These are phyloP conservation scores for Globisporangium polare DNA, from an alignment of 352 stramenopile species.

Conservation along the genomic window DNA sequence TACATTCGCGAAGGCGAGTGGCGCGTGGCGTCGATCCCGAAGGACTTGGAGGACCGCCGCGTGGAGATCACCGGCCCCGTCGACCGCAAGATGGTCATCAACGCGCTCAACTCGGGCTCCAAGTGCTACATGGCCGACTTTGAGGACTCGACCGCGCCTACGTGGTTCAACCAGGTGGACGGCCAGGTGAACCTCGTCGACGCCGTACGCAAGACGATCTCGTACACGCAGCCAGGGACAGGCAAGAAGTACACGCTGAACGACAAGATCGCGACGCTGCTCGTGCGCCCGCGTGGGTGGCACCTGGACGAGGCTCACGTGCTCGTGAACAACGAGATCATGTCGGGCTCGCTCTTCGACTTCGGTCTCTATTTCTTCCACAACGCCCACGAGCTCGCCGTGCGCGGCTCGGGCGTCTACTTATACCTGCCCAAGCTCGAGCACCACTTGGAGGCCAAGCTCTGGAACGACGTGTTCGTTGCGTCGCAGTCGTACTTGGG, in stretches of 20 bases:
- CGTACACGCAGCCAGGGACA: constrained; percentile 61
- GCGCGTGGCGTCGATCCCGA: constrained; percentile 73
- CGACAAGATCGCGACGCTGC: constrained; percentile 80
- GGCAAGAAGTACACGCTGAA: constrained; percentile 78
- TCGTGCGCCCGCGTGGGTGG: constrained; percentile 92
- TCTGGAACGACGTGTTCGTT: constrained; percentile 97
- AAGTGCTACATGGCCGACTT: constrained; percentile 97
- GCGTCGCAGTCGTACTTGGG: constrained; percentile 90
- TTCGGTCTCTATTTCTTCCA: constrained; percentile 97
- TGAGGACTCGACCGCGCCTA: constrained; percentile 92
- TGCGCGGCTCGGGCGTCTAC: constrained; percentile 87
- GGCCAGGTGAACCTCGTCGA: constrained; percentile 93
- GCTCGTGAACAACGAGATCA: constrained; percentile 90
- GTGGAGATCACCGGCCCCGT: constrained; percentile 96
- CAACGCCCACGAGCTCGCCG: constrained; percentile 89
- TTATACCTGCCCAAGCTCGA: constrained; percentile 97
- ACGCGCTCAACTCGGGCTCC: constrained; percentile 93
- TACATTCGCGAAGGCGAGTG: constrained; percentile 83
- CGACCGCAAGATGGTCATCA: constrained; percentile 97
- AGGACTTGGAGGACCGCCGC: constrained; percentile 87
- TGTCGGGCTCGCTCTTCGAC: constrained; percentile 93
- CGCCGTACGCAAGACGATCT: constrained; percentile 89
- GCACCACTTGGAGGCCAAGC: constrained; percentile 91
- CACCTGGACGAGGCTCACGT: constrained; percentile 95
- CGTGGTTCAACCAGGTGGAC: constrained; percentile 92